phyloP scores from a whole-genome alignment of 805 yeast species.

The Barnettozyma salicaria region DNA sequence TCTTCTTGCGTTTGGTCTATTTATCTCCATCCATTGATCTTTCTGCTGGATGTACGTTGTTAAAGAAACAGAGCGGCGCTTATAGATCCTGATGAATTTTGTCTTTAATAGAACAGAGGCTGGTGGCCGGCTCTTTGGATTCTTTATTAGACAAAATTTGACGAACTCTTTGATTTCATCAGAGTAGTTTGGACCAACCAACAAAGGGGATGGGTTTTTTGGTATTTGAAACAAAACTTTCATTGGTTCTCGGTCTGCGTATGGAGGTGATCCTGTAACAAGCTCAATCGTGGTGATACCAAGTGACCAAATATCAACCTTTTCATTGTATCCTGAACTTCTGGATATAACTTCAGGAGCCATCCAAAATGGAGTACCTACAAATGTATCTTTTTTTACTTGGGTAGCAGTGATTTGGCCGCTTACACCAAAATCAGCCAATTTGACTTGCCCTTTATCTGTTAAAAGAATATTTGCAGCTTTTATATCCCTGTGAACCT shows the following conservation, averaged over 20 bases:
- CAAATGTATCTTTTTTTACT: slow-evolving; percentile 66
- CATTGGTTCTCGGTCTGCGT: slow-evolving; percentile 66
- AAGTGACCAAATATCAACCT: slow-evolving; percentile 93
- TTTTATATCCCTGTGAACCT: slow-evolving; percentile 86
- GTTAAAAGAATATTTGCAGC: slow-evolving; percentile 83
- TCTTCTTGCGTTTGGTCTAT: slow-evolving; percentile 26
- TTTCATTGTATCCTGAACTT: slow-evolving; percentile 63
- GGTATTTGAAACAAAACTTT: slow-evolving; percentile 71
- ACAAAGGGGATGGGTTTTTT: slow-evolving; percentile 53
- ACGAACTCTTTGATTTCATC: slow-evolving; percentile 50
- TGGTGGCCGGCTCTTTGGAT: slow-evolving; percentile 59
- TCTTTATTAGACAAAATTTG: slow-evolving; percentile 56
- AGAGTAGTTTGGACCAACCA: slow-evolving; percentile 39
- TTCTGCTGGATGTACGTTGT: slow-evolving; percentile 35
- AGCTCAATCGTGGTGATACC: slow-evolving; percentile 91
- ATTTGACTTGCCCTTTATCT: slow-evolving; percentile 59
- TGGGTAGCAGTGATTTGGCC: slow-evolving; percentile 68
- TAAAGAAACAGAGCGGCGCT: slow-evolving; percentile 26
- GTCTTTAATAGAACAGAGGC: slow-evolving; percentile 50
- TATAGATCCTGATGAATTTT: slow-evolving; percentile 40
- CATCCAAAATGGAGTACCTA: slow-evolving; percentile 98
- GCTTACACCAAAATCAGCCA: slow-evolving; percentile 92
- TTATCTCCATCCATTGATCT: slow-evolving; percentile 30
- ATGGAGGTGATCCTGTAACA: slow-evolving; percentile 77
- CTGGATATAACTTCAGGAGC: slow-evolving; percentile 89